Conservation (phyloP, 306 rosid species). For the Malus sieversii region DNA sequence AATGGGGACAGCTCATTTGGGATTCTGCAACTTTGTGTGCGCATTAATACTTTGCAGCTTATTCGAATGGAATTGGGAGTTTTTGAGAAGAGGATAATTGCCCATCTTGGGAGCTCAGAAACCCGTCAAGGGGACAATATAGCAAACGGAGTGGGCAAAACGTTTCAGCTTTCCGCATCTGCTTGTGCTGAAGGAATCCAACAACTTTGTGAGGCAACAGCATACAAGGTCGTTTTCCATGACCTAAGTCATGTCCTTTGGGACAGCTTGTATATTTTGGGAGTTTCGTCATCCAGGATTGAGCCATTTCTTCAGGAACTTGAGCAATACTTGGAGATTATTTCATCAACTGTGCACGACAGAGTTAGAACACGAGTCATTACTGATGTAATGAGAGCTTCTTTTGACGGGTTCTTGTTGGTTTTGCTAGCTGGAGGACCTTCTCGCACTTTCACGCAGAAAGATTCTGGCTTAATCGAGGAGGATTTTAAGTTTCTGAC, state of each 20-base stretch:
- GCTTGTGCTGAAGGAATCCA: slow-evolving; percentile 70
- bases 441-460: slow-evolving; percentile 56
- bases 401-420: slow-evolving; percentile 75
- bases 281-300: slow-evolving; percentile 59
- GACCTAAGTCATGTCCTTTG: slow-evolving; percentile 60
- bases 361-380: slow-evolving; percentile 87
- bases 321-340: slow-evolving; percentile 71
- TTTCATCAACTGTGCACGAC: slow-evolving; percentile 81
- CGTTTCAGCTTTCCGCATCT: slow-evolving; percentile 59
- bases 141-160: slow-evolving; percentile 35
- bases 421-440: slow-evolving; percentile 94
- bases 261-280: slow-evolving; percentile 72
- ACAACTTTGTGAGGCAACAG: slow-evolving; percentile 66
- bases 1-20: slow-evolving; percentile 43
- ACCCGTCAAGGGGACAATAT: slow-evolving; percentile 23
- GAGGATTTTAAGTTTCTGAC: slow-evolving; percentile 81
- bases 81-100: slow-evolving; percentile 56
- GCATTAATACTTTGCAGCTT: slow-evolving; percentile 76
- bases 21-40: slow-evolving; percentile 69
- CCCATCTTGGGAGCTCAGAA: slow-evolving; percentile 51
- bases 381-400: slow-evolving; percentile 71
- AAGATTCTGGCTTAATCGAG: slow-evolving; percentile 56
- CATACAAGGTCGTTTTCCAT: slow-evolving; percentile 63
- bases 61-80: slow-evolving; percentile 66
- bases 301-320: slow-evolving; percentile 78